Base-by-base conservation (phyloP, 345 rosid species). In the Euphorbia tirucalli region DNA sequence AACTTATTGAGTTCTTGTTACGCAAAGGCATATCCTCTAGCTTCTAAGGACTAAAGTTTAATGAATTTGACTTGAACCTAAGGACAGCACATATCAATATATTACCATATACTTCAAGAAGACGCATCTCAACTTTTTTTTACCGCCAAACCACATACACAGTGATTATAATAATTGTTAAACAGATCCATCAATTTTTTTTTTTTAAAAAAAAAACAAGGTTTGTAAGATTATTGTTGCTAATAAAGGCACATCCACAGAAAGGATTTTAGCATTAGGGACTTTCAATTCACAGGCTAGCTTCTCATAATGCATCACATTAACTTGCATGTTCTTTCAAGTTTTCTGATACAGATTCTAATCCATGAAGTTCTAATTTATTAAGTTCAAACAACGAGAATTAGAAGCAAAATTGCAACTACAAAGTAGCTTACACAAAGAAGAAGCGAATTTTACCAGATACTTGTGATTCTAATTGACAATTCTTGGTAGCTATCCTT, bases 391-490 rank as follows among this genome's bases (percentile, higher is more conserved):
- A 61, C n/a, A 11, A 60, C 2, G n/a, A 56, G 28, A 14, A 64
- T 14, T 24, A 31, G 50, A 64, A 22, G 50, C 19, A 64, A 64
- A 39, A 22, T 21, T 16, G 39, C 64, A 60, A 58, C 35, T 13
- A 58, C 16, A 58, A 25, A 14, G 35, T 28, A 11, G 9, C 61
- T 24, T 27, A 13, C 28, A 24, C 44, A 63, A 0, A 49, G n/a
- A 32, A 30, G 19, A 32, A 21, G 25, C 35, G 16, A 39, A 50
- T 32, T 39, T 75, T 61, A 87, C 90, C 87, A 77, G 77, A 77
- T 78, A 72, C 59, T 75, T 70, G 77, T 61, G 89, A 75, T 74
- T 76, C 85, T n/a, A 77, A 77, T 52, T 57, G 82, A 48, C 58
- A 10, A 73, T 70, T 52, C 61, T 30, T 66, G 64, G 61, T 73